These are phyloP conservation scores for Globisporangium cederbergense DNA, from an alignment of 352 stramenopile species.

Conservation along the genomic window DNA sequence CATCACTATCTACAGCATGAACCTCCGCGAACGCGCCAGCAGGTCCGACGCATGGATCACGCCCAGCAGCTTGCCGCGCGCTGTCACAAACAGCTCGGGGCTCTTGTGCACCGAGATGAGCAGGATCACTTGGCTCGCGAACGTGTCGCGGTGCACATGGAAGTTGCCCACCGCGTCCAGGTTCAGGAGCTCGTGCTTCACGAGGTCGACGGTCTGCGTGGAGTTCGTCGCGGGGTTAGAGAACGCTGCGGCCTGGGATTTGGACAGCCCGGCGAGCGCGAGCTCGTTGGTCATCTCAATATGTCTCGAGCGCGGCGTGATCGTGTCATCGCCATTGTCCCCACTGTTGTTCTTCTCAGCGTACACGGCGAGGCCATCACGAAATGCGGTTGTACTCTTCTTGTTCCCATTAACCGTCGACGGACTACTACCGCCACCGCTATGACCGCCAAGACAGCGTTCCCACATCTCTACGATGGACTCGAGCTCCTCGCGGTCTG, in stretches of 20 bases:
- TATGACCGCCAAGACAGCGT: slow-evolving; percentile 26
- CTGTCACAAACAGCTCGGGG: slow-evolving; percentile 68
- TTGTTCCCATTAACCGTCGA: not conserved
- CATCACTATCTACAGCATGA: slow-evolving; percentile 36
- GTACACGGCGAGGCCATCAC: not conserved
- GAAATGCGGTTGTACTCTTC: not conserved
- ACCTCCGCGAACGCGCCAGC: slow-evolving; percentile 53
- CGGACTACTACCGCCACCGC: not conserved
- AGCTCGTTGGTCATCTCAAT: slow-evolving; percentile 16
- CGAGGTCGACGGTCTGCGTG: slow-evolving; percentile 43
- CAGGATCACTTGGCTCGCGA: slow-evolving; percentile 69
- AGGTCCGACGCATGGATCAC: slow-evolving; percentile 70
- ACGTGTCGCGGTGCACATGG: slow-evolving; percentile 65
- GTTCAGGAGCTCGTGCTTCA: slow-evolving; percentile 51
- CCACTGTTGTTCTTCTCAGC: slow-evolving; percentile 1
- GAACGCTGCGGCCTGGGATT: slow-evolving; percentile 28
- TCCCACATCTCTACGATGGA: slow-evolving; percentile 57
- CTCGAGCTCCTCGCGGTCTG: slow-evolving; percentile 60
- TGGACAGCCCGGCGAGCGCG: slow-evolving; percentile 26
- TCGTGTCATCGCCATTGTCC: not conserved
- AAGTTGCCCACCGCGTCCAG: slow-evolving; percentile 63
- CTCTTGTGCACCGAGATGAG: slow-evolving; percentile 79
- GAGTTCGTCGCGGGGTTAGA: slow-evolving; percentile 29
- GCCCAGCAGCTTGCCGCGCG: slow-evolving; percentile 64
- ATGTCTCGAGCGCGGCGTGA: slow-evolving; percentile 24